These are phyloP conservation scores for Pichia sp. DNA, from an alignment of 1,139 yeast species.

Conservation along the genomic window DNA sequence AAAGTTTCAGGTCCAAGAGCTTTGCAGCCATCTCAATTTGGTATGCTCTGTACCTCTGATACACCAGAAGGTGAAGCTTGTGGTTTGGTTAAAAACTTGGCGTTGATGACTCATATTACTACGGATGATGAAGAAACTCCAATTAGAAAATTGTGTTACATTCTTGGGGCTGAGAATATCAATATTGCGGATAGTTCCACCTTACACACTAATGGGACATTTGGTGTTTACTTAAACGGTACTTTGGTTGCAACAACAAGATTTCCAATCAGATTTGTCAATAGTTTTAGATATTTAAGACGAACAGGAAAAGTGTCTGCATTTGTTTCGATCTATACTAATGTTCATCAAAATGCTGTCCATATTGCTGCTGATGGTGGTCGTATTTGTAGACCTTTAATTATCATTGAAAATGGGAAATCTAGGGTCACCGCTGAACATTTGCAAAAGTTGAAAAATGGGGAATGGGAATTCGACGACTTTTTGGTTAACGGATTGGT, in stretches of 20 bases:
- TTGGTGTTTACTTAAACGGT: constrained; percentile 88
- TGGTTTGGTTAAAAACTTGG: constrained; percentile 94
- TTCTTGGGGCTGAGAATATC: constrained; percentile 88
- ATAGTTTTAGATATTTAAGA: constrained; percentile 72
- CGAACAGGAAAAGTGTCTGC: constrained; percentile 84
- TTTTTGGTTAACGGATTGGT: constrained; percentile 82
- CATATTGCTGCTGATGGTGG: constrained; percentile 99
- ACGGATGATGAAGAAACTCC: constrained; percentile 97
- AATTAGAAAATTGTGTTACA: constrained; percentile 65
- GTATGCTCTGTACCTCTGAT: constrained; percentile 98
- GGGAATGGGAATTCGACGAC: constrained; percentile 83
- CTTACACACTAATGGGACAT: constrained; percentile 69
- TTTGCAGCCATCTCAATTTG: constrained; percentile 96
- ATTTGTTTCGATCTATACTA: constrained; percentile 85
- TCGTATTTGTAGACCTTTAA: constrained; percentile 93
- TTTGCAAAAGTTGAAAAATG: constrained; percentile 54
- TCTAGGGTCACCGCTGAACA: constrained; percentile 73
- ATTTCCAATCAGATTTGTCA: constrained; percentile 77
- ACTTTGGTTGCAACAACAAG: constrained; percentile 87
- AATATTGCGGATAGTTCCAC: constrained; percentile 78
- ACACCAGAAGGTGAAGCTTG: constrained; percentile 99
- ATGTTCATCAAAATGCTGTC: constrained; percentile 85
- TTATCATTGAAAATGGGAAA: constrained; percentile 69
- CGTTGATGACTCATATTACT: constrained; percentile 97
- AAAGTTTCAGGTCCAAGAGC: constrained; percentile 99